Percentiles rank a stretch among this genome's conserved stretches.
phyloP scores from a whole-genome alignment of 257 asterid genomes.

The Leonotis leonurus region DNA sequence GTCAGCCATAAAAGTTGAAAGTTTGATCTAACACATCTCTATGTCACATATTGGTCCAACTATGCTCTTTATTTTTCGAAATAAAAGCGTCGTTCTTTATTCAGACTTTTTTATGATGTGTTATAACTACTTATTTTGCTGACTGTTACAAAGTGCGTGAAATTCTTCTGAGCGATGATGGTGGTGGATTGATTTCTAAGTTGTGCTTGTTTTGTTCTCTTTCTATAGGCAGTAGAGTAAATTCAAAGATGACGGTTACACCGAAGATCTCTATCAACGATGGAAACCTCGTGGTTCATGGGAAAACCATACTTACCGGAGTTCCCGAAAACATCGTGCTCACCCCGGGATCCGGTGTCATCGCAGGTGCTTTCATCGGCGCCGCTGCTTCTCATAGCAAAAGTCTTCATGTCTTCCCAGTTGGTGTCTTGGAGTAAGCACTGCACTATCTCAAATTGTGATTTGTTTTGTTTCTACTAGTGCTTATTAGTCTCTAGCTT shows the following conservation, averaged over 20 bases:
- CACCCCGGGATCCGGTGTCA: constrained; percentile 69
- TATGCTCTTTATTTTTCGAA: background rate
- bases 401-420: constrained; percentile 80
- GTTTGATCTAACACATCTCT: constrained; percentile 19
- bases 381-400: constrained; percentile 70
- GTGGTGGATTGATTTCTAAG: no score
- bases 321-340: constrained; percentile 80
- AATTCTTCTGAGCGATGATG: background rate
- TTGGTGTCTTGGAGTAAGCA: constrained; percentile 83
- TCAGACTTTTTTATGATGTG: background rate
- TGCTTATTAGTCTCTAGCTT: no score
- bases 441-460: background rate
- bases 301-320: constrained; percentile 76
- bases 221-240: constrained; percentile 40
- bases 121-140: background rate
- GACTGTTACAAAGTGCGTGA: background rate
- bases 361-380: constrained; percentile 84
- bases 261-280: constrained; percentile 71
- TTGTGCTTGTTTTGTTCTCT: constrained; percentile 14
- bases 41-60: constrained; percentile 13
- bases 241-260: constrained; percentile 69
- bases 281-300: constrained; percentile 90
- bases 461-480: background rate
- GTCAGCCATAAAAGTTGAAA: constrained; percentile 8
- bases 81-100: background rate